phyloP scores from a whole-genome alignment of 176 grass and related monocot genomes.

The Elaeis guineensis region DNA sequence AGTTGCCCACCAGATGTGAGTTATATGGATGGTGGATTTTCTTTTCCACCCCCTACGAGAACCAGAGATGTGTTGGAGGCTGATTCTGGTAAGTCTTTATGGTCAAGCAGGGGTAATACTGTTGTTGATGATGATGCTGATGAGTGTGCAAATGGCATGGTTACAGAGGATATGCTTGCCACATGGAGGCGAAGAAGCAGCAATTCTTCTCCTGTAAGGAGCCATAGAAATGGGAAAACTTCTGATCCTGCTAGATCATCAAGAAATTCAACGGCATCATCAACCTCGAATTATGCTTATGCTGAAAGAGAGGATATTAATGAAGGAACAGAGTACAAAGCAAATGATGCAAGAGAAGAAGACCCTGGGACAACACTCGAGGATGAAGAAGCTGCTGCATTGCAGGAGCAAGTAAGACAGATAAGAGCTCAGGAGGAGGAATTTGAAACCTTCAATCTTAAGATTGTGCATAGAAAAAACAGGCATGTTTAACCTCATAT shows the following conservation, averaged over 20 bases:
- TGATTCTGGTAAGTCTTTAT: constrained; percentile 45
- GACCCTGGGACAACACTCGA: constrained; percentile 63
- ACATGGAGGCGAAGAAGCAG: constrained; percentile 88
- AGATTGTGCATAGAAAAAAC: constrained; percentile 97
- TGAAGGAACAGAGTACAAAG: constrained; percentile 47
- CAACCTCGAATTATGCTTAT: constrained; percentile 43
- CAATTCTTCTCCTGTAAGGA: constrained; percentile 57
- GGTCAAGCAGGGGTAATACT: constrained; percentile 50
- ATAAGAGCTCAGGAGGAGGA: constrained; percentile 95
- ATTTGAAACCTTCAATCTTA: constrained; percentile 96
- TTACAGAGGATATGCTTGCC: constrained; percentile 78
- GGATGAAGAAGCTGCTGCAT: constrained; percentile 85
- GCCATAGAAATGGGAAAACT: constrained; percentile 55
- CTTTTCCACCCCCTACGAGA: constrained; percentile 65
- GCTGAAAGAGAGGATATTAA: constrained; percentile 57
- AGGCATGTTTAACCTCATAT: constrained; percentile 35
- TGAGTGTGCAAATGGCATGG: constrained; percentile 55
- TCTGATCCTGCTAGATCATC: constrained; percentile 84
- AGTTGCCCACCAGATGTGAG: constrained; percentile 31
- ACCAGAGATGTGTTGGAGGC: constrained; percentile 33
- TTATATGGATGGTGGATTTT: constrained; percentile 51
- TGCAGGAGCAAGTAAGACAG: constrained; percentile 98
- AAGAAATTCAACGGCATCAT: constrained; percentile 69
- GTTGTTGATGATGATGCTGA: constrained; percentile 41
- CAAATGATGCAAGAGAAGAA: constrained; percentile 72